Conservation (phyloP, 2,329 filamentous ascomycete genomes). For the Fusarium sp. region DNA sequence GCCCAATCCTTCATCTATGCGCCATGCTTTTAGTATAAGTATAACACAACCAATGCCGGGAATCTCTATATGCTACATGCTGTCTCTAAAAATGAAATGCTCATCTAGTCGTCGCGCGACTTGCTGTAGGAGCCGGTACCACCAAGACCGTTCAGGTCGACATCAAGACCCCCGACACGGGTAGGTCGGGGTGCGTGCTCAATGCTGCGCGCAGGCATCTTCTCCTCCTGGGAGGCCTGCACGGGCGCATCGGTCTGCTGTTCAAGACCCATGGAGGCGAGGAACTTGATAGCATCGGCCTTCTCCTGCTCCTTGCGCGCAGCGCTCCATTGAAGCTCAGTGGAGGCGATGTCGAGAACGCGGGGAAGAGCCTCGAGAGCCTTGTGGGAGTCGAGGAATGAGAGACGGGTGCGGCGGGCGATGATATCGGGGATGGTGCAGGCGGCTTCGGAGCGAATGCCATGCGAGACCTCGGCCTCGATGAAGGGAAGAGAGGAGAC, state of each 20-base stretch:
- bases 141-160: slow-evolving; percentile 28
- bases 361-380: slow-evolving; percentile 73
- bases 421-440: slow-evolving; percentile 77
- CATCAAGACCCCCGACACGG: slow-evolving; percentile 20
- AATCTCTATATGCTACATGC: slow-evolving; percentile 31
- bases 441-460: slow-evolving; percentile 76
- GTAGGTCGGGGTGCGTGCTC: slow-evolving; percentile 4
- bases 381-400: slow-evolving; percentile 79
- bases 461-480: slow-evolving; percentile 78
- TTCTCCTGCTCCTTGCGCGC: slow-evolving; percentile 63
- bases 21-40: slow-evolving; percentile 21
- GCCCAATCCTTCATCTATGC: slow-evolving; percentile 5
- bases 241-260: slow-evolving; percentile 30
- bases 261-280: slow-evolving; percentile 56
- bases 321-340: slow-evolving; percentile 72
- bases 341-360: slow-evolving; percentile 77
- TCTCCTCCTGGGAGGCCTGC: slow-evolving; percentile 9
- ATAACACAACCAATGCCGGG: slow-evolving; percentile 10
- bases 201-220: slow-evolving; percentile 11
- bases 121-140: slow-evolving; percentile 19
- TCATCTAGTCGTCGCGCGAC: slow-evolving; percentile 12
- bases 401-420: slow-evolving; percentile 74
- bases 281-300: slow-evolving; percentile 63
- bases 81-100: not conserved
- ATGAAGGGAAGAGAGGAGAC: slow-evolving; percentile 75